These are phyloP conservation scores for Rhizopogon salebrosus DNA, from an alignment of 768 basidiomycete genomes.

Conservation along the genomic window DNA sequence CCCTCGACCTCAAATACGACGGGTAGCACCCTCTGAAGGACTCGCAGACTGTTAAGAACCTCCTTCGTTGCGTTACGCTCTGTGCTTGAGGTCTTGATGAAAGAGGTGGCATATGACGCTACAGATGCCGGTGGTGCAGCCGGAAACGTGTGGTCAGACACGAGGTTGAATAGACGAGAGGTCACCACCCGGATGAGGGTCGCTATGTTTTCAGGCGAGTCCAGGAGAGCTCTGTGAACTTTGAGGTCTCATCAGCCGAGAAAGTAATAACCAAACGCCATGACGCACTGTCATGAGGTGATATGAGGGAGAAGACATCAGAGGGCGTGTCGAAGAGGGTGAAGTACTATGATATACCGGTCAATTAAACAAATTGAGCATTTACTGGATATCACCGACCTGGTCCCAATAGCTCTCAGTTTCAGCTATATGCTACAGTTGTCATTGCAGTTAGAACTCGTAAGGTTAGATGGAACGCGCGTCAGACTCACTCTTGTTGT, in stretches of 20 bases:
- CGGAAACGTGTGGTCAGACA: slow-evolving; percentile 80
- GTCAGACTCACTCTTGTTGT: slow-evolving; percentile 51
- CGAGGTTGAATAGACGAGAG: slow-evolving; percentile 64
- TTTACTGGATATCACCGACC: slow-evolving; percentile 35
- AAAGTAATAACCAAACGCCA: slow-evolving; percentile 1
- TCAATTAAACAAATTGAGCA: neutral
- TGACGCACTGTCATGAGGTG: slow-evolving; percentile 74
- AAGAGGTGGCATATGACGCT: slow-evolving; percentile 61
- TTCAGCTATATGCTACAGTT: slow-evolving; percentile 61
- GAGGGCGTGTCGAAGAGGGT: slow-evolving; percentile 84
- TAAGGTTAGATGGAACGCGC: neutral
- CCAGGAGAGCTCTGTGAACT: slow-evolving; percentile 80
- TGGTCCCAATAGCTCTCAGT: slow-evolving; percentile 89
- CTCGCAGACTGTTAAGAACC: slow-evolving; percentile 86
- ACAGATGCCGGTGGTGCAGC: slow-evolving; percentile 47
- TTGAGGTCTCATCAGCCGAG: slow-evolving; percentile 7
- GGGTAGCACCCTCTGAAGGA: slow-evolving; percentile 84
- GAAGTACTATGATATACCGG: slow-evolving; percentile 52
- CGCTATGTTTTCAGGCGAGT: slow-evolving; percentile 82
- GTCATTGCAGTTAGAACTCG: neutral
- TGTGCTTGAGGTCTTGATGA: slow-evolving; percentile 54
- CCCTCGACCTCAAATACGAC: slow-evolving; percentile 81
- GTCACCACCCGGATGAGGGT: slow-evolving; percentile 73
- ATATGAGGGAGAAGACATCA: slow-evolving; percentile 86
- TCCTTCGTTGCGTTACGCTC: slow-evolving; percentile 77